Base-by-base conservation (phyloP, 768 basidiomycete genomes). In the Kwoniella bestiolae region DNA sequence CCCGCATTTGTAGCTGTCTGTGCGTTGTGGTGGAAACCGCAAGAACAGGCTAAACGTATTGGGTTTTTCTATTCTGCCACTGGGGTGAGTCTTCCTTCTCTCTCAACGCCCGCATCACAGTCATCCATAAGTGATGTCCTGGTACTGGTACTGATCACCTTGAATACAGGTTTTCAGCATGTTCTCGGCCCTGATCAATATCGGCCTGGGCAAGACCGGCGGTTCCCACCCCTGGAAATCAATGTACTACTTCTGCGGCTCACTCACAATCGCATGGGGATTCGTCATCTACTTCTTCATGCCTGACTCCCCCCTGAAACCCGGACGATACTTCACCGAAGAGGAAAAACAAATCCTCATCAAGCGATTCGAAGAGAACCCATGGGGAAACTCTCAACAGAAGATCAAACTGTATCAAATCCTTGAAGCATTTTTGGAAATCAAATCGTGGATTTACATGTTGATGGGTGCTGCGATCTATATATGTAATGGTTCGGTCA, bases 1-100 rank as follows among this genome's bases (percentile, higher is more conserved):
- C 82, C 81, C 0, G 82, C 82, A 0, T 83, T 83, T 65, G 75
- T 83, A 12, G 69, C 79, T 28, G 63, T 83, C 28, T 81, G 81
- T 25, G 67, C 67, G 1, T 57, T 80, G 31, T 83, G 82, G 82
- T 83, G 82, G 65, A 78, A 76, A 29, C 80, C 79, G 50, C 45
- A 60, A 35, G 80, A 81, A 52, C 78, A 82, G 63, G 79, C 82
- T 3, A 69, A 72, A 5, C 57, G 82, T 1, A 56, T 83, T 23
- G 80, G 80, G 1, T 72, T 82, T 68, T 82, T 79, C 77, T 82
- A 79, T 60, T 68, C 66, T 18, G 78, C 81, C 18, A 80, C 81
- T 0, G 79, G 79, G 1, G 74, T 75, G 32, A 44, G 74, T 70
- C 12, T 9, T 8, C 3, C 41, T 6, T 29, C 16, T n/a, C 12